Base-by-base conservation (phyloP, 2,329 filamentous ascomycete species). In the Penicillium sp. region DNA sequence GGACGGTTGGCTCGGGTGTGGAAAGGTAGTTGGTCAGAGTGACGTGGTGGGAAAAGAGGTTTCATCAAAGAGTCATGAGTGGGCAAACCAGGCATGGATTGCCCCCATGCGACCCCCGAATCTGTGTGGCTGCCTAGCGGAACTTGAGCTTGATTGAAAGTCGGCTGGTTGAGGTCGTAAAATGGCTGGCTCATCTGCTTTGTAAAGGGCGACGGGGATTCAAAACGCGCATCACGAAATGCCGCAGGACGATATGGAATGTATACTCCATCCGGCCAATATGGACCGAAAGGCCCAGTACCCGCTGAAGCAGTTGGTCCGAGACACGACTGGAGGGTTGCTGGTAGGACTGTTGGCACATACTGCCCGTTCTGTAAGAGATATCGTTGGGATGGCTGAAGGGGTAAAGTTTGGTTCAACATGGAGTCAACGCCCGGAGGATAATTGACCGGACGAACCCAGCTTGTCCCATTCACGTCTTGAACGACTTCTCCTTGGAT, bases 231-330 rank as follows among this genome's bases (percentile, higher is more conserved):
- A 68, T 85, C 82, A 57, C 81, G 77, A 56, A 83, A 72, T 6
- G 82, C 81, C 35, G 83, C 81, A 13, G 84, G 83, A 56, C 82
- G 78, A 68, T 86, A 86, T 13, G 84, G 82, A 37, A 82, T 81
- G 62, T 80, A 84, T 9, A 79, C 82, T n/a, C 83, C 84, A 74
- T 86, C 81, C 20, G 84, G 82, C 82, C 83, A 86, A 65, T 86
- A 86, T 29, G 83, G 83, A 0, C 84, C 84, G 69, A 83, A 86
- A 5, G 81, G 78, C 9, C 81, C 81, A 53, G 79, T 78, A 31
- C 80, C 79, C 51, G 82, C 82, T 2, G 83, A 81, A 31, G 82
- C 82, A 8, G 83, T 85, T 29, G 83, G 82, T 3, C 82, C 83
- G 48, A 82, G 72, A 53, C 78, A 79, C 61, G 82, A 81, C 49